Evolutionary conservation across 2,329 filamentous ascomycete species (phyloP).

Genomic region (Chaetomium globosum): DNA sequence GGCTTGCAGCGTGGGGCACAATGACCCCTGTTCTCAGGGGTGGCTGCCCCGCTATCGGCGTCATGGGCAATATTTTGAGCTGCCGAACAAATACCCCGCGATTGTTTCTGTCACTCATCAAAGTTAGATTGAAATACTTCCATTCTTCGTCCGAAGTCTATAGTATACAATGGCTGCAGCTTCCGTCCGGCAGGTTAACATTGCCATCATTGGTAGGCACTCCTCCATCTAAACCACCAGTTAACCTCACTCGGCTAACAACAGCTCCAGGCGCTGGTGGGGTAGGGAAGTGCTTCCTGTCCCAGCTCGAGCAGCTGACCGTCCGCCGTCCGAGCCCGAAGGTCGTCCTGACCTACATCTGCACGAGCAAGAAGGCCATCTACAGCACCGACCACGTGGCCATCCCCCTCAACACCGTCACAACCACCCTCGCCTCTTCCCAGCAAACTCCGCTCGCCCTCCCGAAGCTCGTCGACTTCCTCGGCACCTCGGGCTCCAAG

Average conservation of each 20-base stretch:
- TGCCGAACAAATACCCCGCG: slow-evolving; percentile 29
- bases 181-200: slow-evolving; percentile 45
- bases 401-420: slow-evolving; percentile 61
- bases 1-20: slow-evolving; percentile 17
- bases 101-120: slow-evolving; percentile 8
- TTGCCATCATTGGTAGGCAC: slow-evolving; percentile 49
- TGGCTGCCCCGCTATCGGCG: slow-evolving; percentile 39
- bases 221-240: background rate
- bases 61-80: slow-evolving; percentile 34
- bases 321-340: slow-evolving; percentile 67
- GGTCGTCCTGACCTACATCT: slow-evolving; percentile 80
- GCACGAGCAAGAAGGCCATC: slow-evolving; percentile 81
- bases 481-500: slow-evolving; percentile 75
- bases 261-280: slow-evolving; percentile 74
- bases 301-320: slow-evolving; percentile 72
- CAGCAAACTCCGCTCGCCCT: slow-evolving; percentile 67
- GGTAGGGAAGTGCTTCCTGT: slow-evolving; percentile 88
- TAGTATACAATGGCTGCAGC: slow-evolving; percentile 37
- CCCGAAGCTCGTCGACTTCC: slow-evolving; percentile 73
- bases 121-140: background rate
- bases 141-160: slow-evolving; percentile 7
- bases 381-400: slow-evolving; percentile 72
- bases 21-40: background rate
- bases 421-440: slow-evolving; percentile 66
- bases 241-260: slow-evolving; percentile 16